Evolutionary conservation across 371 early-diverging fungal species (phyloP), one percentile per base, ranked within the genome.

Genomic region (Mortierella sp.): DNA sequence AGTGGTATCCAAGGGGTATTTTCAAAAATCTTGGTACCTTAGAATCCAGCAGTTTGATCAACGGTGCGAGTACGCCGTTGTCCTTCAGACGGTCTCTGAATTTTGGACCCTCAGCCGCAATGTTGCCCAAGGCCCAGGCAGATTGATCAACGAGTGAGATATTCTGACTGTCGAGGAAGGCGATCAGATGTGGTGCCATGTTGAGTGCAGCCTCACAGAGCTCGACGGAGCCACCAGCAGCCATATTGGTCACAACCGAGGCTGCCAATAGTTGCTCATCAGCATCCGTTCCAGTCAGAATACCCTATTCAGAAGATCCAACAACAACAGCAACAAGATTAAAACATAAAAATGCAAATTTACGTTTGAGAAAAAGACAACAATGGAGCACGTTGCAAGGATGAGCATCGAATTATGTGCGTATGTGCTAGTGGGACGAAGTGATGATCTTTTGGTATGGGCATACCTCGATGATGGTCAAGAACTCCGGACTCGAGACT

Each of bases 51-150:
- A 92, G 58, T 12, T 78, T 80, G 34, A 87, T 83, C 48, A 93
- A 70, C 11, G 87, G 87, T 30, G 72, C 63, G 12, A 90, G 63
- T 4, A 82, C 90, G 14, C 93, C 92, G 57, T 86, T 86, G 46
- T 83, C 81, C 26, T 84, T 72, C 21, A 92, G 83, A 0, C 73
- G 76, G 34, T 86, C 81, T 46, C 92, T 85, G 23, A 81, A 82
- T 27, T 81, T 80, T 21, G 86, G 83, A 11, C 86, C 89, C 59
- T 92, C 91, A 0, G 85, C 89, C 2, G 89, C 89, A 78, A 91
- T 80, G 56, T 91, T 89, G 6, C 92, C 92, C 6, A 92, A 58
- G 21, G 91, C 90, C 85, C 92, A 92, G 1, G 86, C 88, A 24
- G 92, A 86, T 73, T 91, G 92, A 60, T 92, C 89, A n/a, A 89